Percentiles rank a stretch among this genome's conserved stretches.
These are phyloP conservation scores for Xylariaceae sp. DNA, from an alignment of 2,329 filamentous ascomycete genomes.

Conservation along the genomic window DNA sequence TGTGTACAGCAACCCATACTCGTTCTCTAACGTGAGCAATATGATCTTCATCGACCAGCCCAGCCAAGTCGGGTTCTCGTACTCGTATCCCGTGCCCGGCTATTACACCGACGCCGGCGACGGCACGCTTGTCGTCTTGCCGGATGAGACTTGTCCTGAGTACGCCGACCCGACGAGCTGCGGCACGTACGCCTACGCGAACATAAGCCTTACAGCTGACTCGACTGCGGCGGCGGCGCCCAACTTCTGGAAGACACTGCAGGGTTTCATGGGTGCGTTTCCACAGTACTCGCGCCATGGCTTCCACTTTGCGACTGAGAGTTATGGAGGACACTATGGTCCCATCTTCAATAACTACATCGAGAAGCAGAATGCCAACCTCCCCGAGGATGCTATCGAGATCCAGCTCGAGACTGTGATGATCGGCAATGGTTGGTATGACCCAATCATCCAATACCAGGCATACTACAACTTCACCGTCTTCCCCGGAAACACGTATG, in stretches of 20 bases:
- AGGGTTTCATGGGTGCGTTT: slow-evolving; percentile 61
- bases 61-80: slow-evolving; percentile 54
- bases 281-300: slow-evolving; percentile 45
- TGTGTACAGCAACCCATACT: slow-evolving; percentile 51
- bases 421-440: slow-evolving; percentile 56
- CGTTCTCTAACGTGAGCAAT: slow-evolving; percentile 57
- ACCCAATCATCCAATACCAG: slow-evolving; percentile 52
- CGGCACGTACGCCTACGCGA: slow-evolving; percentile 52
- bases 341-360: slow-evolving; percentile 52
- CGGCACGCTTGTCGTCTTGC: slow-evolving; percentile 42
- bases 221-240: slow-evolving; percentile 50
- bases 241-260: slow-evolving; percentile 57
- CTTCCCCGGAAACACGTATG: slow-evolving; percentile 54
- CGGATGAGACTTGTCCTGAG: slow-evolving; percentile 46
- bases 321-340: slow-evolving; percentile 56
- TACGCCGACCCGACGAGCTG: slow-evolving; percentile 43
- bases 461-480: slow-evolving; percentile 57
- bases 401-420: slow-evolving; percentile 48
- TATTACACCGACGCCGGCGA: slow-evolving; percentile 30
- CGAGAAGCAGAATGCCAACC: slow-evolving; percentile 41
- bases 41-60: slow-evolving; percentile 61
- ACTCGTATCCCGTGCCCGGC: slow-evolving; percentile 34
- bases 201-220: slow-evolving; percentile 47
- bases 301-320: slow-evolving; percentile 54
- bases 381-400: slow-evolving; percentile 38